Evolutionary conservation across 2,329 filamentous ascomycete species (phyloP), one percentile per base, ranked within the genome.

Genomic region (Colletotrichum noveboracense): DNA sequence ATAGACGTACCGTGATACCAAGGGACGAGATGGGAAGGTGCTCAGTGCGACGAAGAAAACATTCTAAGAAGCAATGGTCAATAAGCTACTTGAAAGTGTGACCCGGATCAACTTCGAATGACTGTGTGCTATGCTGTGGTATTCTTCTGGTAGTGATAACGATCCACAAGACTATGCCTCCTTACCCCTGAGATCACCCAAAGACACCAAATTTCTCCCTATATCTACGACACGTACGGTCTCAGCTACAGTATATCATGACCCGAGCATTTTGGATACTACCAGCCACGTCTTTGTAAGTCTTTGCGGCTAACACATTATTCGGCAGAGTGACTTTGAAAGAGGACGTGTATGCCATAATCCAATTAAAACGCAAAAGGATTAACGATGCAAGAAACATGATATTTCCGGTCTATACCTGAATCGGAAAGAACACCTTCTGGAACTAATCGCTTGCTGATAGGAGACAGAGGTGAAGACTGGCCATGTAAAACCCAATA

Each of bases 101-200:
- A 21, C 43, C n/a, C 12, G n/a, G 43, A 21, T 24, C 12, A 52
- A 52, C 43, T 21, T 21, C 43, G 3, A 52, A 21, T 52, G 10
- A n/a, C n/a, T 13, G 4, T 5, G n/a, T 4, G 3, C n/a, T 7
- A 52, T 21, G 4, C 4, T 21, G n/a, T 21, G n/a, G 4, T 4
- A 13, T 52, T 52, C 10, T 52, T 2, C 10, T 24, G 43, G 10
- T 2, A 21, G 3, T 52, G 10, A 3, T 52, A 52, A 13, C 43
- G 43, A 13, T 24, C 6, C 2, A 52, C 43, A n/a, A 21, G 38
- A 48, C 38, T 3, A n/a, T 3, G 18, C 9, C 38, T 48, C 3
- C 38, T 21, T 52, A 52, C 43, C n/a, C 43, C 43, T 21, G n/a
- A 21, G 43, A 52, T 52, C 43, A 24, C n/a, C n/a, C 1, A 52